These are phyloP conservation scores for Zychaea mexicana DNA, from an alignment of 371 early-diverging fungal genomes.

Conservation along the genomic window DNA sequence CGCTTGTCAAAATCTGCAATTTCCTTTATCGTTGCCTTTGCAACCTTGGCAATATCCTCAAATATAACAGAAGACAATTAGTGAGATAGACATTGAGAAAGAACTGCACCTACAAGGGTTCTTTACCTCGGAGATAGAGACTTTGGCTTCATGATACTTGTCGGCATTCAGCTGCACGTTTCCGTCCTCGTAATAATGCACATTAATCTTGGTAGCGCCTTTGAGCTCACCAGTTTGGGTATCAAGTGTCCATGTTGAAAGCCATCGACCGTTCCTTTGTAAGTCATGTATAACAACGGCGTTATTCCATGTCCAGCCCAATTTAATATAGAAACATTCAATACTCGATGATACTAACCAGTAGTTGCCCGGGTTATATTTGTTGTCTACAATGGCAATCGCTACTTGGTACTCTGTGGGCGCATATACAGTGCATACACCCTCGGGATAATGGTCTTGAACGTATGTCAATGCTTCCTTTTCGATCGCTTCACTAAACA, in stretches of 20 bases:
- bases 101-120: too few species aligned
- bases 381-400: conserved; percentile 82
- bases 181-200: conserved; percentile 98
- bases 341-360: too few species aligned
- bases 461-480: conserved; percentile 64
- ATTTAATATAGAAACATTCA: too few species aligned
- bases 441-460: conserved; percentile 79
- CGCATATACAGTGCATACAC: conserved; percentile 68
- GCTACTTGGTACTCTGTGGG: conserved; percentile 52
- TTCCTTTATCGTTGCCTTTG: conserved; percentile 58
- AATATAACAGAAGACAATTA: background rate
- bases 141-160: conserved; percentile 59
- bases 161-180: conserved; percentile 92
- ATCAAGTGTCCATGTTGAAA: conserved; percentile 77
- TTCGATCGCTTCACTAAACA: conserved; percentile 62
- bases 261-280: conserved; percentile 93
- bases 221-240: conserved; percentile 60
- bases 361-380: conserved; percentile 89
- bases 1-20: conserved; percentile 78
- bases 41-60: conserved; percentile 53
- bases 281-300: too few species aligned
- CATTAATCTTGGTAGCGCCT: conserved; percentile 74
- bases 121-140: conserved; percentile 28
- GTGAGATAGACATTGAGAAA: background rate
- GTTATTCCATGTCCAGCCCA: too few species aligned